phyloP scores from a whole-genome alignment of 176 grass and related monocot genomes.

The Musa acuminata region DNA sequence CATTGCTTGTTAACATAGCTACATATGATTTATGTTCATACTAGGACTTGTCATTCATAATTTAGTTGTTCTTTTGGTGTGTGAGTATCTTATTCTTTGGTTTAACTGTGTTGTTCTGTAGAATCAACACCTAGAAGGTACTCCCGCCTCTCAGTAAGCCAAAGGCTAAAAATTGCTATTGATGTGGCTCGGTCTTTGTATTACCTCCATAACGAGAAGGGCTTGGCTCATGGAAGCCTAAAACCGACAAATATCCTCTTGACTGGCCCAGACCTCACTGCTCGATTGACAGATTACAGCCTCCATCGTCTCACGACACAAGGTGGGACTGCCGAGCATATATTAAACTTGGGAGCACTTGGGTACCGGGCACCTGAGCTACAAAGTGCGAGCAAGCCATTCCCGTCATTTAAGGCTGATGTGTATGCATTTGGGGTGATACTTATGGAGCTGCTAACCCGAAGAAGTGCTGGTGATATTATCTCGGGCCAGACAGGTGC shows the following conservation, averaged over 20 bases:
- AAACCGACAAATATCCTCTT: constrained; percentile 94
- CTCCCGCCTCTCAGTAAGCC: constrained; percentile 66
- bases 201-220: constrained; percentile 76
- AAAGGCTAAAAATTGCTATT: constrained; percentile 67
- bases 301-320: constrained; percentile 78
- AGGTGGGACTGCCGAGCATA: constrained; percentile 59
- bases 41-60: too few relatives aligned
- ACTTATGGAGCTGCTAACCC: constrained; percentile 81
- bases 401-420: constrained; percentile 59
- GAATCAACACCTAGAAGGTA: constrained; percentile 97
- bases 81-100: too few relatives aligned
- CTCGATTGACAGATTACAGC: constrained; percentile 66
- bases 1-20: neutral
- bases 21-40: too few relatives aligned
- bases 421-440: constrained; percentile 90
- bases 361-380: constrained; percentile 81
- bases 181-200: constrained; percentile 64
- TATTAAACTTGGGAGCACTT: constrained; percentile 76
- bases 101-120: constrained; percentile 20
- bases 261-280: constrained; percentile 79
- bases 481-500: constrained; percentile 86
- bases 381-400: constrained; percentile 44
- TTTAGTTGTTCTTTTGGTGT: too few relatives aligned
- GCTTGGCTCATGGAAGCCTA: constrained; percentile 77
- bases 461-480: constrained; percentile 86